phyloP scores from a whole-genome alignment of 305 asterid genomes.

The Solanum hybrid region DNA sequence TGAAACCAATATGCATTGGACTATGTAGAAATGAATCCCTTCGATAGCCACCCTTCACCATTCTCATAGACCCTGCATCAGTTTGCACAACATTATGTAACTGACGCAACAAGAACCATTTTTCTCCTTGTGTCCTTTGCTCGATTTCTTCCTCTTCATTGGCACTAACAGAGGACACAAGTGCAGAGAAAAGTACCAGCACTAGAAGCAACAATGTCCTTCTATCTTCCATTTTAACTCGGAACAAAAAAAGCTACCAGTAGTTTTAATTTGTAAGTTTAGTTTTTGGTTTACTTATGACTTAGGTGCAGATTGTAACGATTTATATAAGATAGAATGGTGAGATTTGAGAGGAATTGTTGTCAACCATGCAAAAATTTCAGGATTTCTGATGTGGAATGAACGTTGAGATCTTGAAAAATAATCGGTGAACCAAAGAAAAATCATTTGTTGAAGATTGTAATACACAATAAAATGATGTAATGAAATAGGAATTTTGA shows the following conservation, averaged over 20 bases:
- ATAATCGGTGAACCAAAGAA: not conserved
- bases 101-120: not conserved
- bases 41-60: conserved; percentile 27
- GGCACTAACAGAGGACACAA: not conserved
- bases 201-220: not conserved
- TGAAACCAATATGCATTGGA: conserved; percentile 60
- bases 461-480: not conserved
- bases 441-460: not conserved
- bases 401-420: not conserved
- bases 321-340: not conserved
- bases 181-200: not conserved
- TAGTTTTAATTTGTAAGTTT: not conserved
- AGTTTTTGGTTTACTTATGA: not conserved
- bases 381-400: not conserved
- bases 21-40: conserved; percentile 4
- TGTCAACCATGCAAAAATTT: not conserved
- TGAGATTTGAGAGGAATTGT: not conserved
- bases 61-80: conserved; percentile 25
- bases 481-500: not conserved
- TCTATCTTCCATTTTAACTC: not conserved
- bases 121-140: not conserved
- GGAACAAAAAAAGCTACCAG: not conserved
- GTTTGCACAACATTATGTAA: not conserved
- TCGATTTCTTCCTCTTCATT: not conserved
- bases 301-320: not conserved